These are phyloP conservation scores for Ustilaginoidea virens DNA, from an alignment of 2,329 filamentous ascomycete species.

Conservation along the genomic window DNA sequence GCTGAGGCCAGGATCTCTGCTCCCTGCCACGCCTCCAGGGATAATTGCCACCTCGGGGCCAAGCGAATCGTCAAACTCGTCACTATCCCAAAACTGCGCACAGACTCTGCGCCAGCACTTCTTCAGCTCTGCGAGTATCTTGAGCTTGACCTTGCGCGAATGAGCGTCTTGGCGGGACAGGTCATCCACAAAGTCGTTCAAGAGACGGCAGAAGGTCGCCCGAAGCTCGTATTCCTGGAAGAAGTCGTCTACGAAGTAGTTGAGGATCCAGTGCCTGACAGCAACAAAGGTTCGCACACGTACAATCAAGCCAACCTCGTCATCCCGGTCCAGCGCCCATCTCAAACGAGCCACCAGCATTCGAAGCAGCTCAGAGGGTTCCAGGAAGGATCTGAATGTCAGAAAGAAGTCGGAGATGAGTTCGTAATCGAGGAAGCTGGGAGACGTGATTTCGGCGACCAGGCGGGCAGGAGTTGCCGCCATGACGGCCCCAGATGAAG, in stretches of 20 bases:
- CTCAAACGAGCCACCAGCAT: slow-evolving; percentile 73
- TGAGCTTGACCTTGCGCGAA: slow-evolving; percentile 44
- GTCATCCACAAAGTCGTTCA: slow-evolving; percentile 54
- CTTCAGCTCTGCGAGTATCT: slow-evolving; percentile 86
- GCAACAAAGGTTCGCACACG: slow-evolving; percentile 91
- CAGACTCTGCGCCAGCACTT: slow-evolving; percentile 94
- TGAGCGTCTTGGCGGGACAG: slow-evolving; percentile 28
- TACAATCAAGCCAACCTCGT: slow-evolving; percentile 86
- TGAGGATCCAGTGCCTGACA: slow-evolving; percentile 90
- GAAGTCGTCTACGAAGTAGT: slow-evolving; percentile 95
- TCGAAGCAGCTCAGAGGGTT: slow-evolving; percentile 58
- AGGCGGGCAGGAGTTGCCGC: slow-evolving; percentile 84
- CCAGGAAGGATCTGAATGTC: slow-evolving; percentile 79
- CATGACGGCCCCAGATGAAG: slow-evolving; percentile 56
- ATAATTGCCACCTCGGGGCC: slow-evolving; percentile 51
- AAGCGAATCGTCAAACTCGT: slow-evolving; percentile 47
- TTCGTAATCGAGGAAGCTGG: slow-evolving; percentile 91
- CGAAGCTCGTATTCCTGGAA: slow-evolving; percentile 61
- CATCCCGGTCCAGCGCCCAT: slow-evolving; percentile 69
- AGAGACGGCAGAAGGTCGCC: slow-evolving; percentile 59
- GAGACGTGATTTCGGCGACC: slow-evolving; percentile 91
- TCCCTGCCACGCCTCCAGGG: slow-evolving; percentile 58
- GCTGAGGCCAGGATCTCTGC: slow-evolving; percentile 38
- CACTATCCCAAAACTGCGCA: slow-evolving; percentile 72
- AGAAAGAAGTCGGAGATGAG: slow-evolving; percentile 95